Base-by-base conservation (phyloP, 257 asterid species). In the Eucommia ulmoides region DNA sequence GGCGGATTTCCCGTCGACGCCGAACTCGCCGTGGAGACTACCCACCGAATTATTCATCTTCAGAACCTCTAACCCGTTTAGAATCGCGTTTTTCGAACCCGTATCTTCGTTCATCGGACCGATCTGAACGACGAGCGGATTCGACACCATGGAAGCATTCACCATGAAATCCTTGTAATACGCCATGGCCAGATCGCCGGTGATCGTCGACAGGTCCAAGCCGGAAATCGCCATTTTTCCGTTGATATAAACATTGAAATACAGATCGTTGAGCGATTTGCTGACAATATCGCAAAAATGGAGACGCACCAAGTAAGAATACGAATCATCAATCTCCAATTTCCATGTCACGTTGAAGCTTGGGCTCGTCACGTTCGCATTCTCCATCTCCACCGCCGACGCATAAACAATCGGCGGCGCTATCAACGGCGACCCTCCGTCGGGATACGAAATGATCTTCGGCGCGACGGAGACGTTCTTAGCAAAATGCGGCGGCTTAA, bases 11-110 rank as follows among this genome's bases (percentile, higher is more conserved):
- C 76, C 88, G 23, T 66, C 55, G 1, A 62, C 70, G 4, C 93
- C 88, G 25, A 70, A 75, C 49, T 74, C 81, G 0, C 88, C 93
- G 7, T 75, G 82, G 21, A 81, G 63, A 52, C 88, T 78, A 38
- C 88, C 93, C 0, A 75, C 82, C 3, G 93, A 75, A 23, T 73
- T 81, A 65, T 81, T 78, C 88, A 78, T 79, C 52, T 67, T 76
- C 26, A 78, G 64, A 6, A 81, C 76, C 72, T 81, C 93, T 26
- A 81, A 69, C 49, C 93, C 93, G 19, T 75, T 81, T 17, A 81
- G 61, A 20, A 81, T 61, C 3, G 88, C 93, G 17, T 81, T 81
- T 21, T 50, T 78, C 8, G 78, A 63, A 19, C 80, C 82, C 0
- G 73, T 56, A 21, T 63, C 69, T 29, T 81, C 82, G 20, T 52